Conservation (phyloP, 306 rosid species). For the Casuarina equisetifolia region DNA sequence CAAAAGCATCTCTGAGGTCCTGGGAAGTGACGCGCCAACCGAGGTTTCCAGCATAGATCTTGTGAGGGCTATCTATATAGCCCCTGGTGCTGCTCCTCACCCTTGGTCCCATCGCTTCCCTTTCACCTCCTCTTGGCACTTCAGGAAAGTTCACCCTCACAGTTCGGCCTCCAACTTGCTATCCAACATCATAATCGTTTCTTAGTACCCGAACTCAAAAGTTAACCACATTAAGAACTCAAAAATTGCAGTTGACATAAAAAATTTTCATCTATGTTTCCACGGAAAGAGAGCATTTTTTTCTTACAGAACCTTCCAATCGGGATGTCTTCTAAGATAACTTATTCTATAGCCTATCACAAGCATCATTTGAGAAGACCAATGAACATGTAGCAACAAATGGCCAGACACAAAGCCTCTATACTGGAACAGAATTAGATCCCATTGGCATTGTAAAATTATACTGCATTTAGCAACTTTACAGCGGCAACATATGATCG, state of each 20-base stretch:
- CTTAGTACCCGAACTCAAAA: background rate
- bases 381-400: background rate
- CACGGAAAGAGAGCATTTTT: background rate
- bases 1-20: constrained; percentile 78
- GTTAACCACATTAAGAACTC: background rate
- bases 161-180: constrained; percentile 86
- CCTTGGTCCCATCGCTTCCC: constrained; percentile 68
- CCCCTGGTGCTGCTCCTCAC: constrained; percentile 48
- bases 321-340: background rate
- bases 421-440: background rate
- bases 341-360: background rate
- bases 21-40: constrained; percentile 77
- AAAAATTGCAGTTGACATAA: background rate
- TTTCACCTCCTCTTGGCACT: constrained; percentile 93
- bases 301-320: background rate
- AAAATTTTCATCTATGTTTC: background rate
- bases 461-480: background rate
- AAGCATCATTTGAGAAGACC: background rate
- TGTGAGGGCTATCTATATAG: constrained; percentile 81
- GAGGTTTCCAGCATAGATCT: constrained; percentile 91
- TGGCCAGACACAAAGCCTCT: background rate
- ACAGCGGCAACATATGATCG: background rate
- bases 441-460: background rate
- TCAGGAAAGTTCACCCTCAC: constrained; percentile 87
- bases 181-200: constrained; percentile 34